A percentile compares a stretch with the other conserved stretches of the same genome.
Conservation (phyloP, 2,329 filamentous ascomycete genomes). For the Shiraia sp. region DNA sequence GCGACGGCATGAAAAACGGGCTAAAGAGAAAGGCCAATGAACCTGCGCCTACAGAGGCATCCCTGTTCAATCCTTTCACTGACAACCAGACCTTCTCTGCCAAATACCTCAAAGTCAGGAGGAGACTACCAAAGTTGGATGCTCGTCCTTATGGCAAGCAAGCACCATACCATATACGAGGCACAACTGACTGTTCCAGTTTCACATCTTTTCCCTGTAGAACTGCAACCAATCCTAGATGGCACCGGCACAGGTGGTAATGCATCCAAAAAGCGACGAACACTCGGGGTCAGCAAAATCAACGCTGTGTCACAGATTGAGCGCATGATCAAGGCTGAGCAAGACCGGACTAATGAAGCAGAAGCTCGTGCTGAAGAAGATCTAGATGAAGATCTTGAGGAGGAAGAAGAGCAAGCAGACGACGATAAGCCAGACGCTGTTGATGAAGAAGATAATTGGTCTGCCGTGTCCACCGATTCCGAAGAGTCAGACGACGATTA, state of each 20-base stretch:
- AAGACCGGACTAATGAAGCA: slow-evolving; percentile 49
- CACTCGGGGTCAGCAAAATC: slow-evolving; percentile 38
- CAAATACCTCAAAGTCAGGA: slow-evolving; percentile 60
- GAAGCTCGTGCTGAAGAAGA: slow-evolving; percentile 50
- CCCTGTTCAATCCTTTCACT: slow-evolving; percentile 62
- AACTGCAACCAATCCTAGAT: slow-evolving; percentile 60
- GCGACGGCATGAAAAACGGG: slow-evolving; percentile 50
- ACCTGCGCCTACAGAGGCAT: slow-evolving; percentile 43
- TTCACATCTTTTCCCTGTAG: slow-evolving; percentile 61
- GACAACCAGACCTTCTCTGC: slow-evolving; percentile 64
- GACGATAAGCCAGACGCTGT: slow-evolving; percentile 57
- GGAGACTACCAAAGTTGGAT: slow-evolving; percentile 58
- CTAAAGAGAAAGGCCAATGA: slow-evolving; percentile 43
- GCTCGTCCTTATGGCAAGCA: slow-evolving; percentile 59
- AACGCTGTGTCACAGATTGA: slow-evolving; percentile 37
- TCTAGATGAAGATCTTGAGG: slow-evolving; percentile 49
- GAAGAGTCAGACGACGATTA: slow-evolving; percentile 69
- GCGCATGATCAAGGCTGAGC: slow-evolving; percentile 50
- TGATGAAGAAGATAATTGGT: slow-evolving; percentile 61
- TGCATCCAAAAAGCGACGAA: slow-evolving; percentile 36
- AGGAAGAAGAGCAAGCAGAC: slow-evolving; percentile 52
- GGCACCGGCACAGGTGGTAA: slow-evolving; percentile 23
- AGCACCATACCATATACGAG: slow-evolving; percentile 7
- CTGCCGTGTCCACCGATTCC: slow-evolving; percentile 60
- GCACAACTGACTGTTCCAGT: slow-evolving; percentile 43